Percentiles rank a stretch among this genome's conserved stretches.
Evolutionary conservation across 169 alveolate genomes (phyloP).

Genomic region (Prorocentrum cordatum): DNA sequence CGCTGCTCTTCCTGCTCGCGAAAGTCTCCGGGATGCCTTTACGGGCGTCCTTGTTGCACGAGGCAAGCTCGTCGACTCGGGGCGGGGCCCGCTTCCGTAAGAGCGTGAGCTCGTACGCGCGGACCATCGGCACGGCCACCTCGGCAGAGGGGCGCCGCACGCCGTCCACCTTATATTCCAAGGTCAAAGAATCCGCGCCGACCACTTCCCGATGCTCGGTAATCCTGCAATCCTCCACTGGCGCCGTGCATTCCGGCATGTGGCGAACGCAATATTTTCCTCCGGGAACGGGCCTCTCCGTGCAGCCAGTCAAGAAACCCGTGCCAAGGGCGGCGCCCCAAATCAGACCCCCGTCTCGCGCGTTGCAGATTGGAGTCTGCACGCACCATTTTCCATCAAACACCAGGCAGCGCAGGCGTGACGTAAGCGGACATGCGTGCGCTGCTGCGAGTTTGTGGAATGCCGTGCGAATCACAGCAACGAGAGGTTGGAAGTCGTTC

Average conservation of each 20-base stretch:
- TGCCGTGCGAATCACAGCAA: background rate
- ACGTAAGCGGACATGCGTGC: background rate
- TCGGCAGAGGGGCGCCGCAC: background rate
- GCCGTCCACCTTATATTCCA: background rate
- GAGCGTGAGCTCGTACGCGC: background rate
- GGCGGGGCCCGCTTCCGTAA: background rate
- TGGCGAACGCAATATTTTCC: background rate
- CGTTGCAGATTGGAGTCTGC: background rate
- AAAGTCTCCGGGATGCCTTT: background rate
- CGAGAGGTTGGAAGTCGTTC: background rate
- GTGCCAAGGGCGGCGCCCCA: background rate
- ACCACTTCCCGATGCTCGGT: background rate
- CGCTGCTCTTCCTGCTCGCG: background rate
- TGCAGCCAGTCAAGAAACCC: background rate
- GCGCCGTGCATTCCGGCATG: too few relatives aligned
- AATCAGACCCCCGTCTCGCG: background rate
- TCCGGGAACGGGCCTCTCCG: background rate
- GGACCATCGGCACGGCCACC: background rate
- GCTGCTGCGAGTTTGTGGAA: background rate
- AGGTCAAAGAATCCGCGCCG: background rate
- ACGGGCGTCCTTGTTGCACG: background rate
- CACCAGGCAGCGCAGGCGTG: background rate
- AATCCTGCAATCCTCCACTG: background rate
- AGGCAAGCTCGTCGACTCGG: background rate
- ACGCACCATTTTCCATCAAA: background rate